phyloP scores from a whole-genome alignment of 2,329 filamentous ascomycete genomes.

The Cadophora gregata region DNA sequence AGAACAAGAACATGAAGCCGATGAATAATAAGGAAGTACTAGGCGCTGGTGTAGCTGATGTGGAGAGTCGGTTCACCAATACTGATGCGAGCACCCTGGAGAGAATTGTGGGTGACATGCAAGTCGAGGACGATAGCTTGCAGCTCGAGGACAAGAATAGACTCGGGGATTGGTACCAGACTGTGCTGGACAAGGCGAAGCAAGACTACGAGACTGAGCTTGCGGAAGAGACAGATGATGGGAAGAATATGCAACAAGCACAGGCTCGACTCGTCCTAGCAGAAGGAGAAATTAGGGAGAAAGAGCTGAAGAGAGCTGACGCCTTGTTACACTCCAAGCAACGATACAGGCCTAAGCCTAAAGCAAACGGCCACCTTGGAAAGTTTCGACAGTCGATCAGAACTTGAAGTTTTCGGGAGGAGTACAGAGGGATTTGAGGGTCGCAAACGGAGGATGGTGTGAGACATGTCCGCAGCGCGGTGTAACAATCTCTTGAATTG shows the following conservation, averaged over 20 bases:
- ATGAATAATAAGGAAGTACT: conserved; percentile 59
- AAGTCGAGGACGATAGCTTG: conserved; percentile 72
- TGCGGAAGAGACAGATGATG: conserved; percentile 38
- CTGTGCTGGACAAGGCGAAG: conserved; percentile 48
- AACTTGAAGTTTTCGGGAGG: conserved; percentile 5
- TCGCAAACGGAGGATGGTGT: not conserved
- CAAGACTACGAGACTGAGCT: conserved; percentile 46
- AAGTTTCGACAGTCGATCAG: conserved; percentile 23
- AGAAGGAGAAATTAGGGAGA: conserved; percentile 39
- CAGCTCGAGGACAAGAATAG: conserved; percentile 68
- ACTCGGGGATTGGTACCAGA: conserved; percentile 71
- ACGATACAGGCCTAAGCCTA: conserved; percentile 32
- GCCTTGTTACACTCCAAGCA: conserved; percentile 36
- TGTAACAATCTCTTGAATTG: conserved; percentile 17
- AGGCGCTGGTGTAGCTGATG: conserved; percentile 65
- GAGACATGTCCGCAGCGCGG: conserved; percentile 1
- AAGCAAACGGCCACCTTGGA: conserved; percentile 27
- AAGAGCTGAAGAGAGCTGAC: conserved; percentile 40
- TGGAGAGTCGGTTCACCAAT: conserved; percentile 64
- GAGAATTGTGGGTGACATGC: conserved; percentile 74
- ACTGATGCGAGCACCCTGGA: conserved; percentile 68
- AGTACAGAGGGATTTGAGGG: too few relatives aligned
- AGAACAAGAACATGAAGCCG: conserved; percentile 51
- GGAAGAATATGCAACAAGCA: conserved; percentile 33
- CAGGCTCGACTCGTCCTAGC: conserved; percentile 36